phyloP scores from a whole-genome alignment of 768 basidiomycete species.

The Suillus lakei region DNA sequence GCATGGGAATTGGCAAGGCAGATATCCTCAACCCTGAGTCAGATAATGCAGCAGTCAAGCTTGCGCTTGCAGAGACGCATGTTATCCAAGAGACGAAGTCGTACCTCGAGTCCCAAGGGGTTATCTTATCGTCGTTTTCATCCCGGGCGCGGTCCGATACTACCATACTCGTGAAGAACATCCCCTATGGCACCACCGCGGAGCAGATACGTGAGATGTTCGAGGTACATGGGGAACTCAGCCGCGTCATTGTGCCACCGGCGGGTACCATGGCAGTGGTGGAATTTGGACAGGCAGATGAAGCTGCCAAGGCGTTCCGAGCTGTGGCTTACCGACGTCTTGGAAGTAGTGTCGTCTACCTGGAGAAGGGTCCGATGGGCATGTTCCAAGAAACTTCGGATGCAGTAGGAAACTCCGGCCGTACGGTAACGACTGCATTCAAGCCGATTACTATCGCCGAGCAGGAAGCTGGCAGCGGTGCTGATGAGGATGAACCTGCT shows the following conservation, averaged over 20 bases:
- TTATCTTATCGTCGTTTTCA: slow-evolving; percentile 63
- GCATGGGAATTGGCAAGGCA: slow-evolving; percentile 86
- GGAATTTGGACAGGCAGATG: slow-evolving; percentile 74
- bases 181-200: slow-evolving; percentile 85
- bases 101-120: slow-evolving; percentile 82
- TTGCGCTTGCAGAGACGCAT: slow-evolving; percentile 95
- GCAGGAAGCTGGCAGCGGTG: slow-evolving; percentile 38
- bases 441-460: slow-evolving; percentile 50
- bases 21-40: slow-evolving; percentile 88
- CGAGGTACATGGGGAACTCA: slow-evolving; percentile 70
- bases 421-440: slow-evolving; percentile 21
- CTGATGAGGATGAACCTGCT: slow-evolving; percentile 46
- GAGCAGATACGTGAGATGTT: slow-evolving; percentile 84
- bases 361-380: slow-evolving; percentile 89
- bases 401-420: slow-evolving; percentile 28
- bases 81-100: slow-evolving; percentile 94
- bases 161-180: slow-evolving; percentile 92
- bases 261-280: slow-evolving; percentile 94
- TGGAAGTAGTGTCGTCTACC: slow-evolving; percentile 88
- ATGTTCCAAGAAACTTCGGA: slow-evolving; percentile 62
- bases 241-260: slow-evolving; percentile 81
- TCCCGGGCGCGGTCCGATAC: slow-evolving; percentile 69
- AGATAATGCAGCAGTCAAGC: slow-evolving; percentile 86
- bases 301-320: slow-evolving; percentile 77
- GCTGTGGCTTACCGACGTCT: slow-evolving; percentile 86